Percentiles rank a stretch among this genome's conserved stretches.
phyloP scores from a whole-genome alignment of 2,329 filamentous ascomycete species.

The Pseudogymnoascus sp. region DNA sequence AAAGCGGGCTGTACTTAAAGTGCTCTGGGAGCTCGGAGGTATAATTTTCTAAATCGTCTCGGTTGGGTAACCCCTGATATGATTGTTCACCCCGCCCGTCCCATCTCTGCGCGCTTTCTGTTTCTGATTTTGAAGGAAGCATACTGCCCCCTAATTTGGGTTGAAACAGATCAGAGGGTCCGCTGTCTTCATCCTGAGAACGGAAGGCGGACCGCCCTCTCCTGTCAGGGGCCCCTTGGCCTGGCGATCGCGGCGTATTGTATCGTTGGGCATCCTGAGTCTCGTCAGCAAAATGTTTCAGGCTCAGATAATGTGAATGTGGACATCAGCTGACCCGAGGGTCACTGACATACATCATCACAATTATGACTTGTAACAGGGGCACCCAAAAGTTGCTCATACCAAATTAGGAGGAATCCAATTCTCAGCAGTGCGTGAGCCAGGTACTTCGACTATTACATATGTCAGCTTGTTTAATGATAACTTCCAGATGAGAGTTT shows the following conservation, averaged over 20 bases:
- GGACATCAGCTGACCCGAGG: not conserved
- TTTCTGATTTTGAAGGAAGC: not conserved
- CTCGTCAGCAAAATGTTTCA: not conserved
- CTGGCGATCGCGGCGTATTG: not conserved
- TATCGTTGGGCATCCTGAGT: not conserved
- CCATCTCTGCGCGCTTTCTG: conserved; percentile 7
- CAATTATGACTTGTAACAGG: not conserved
- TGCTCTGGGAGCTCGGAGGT: conserved; percentile 37
- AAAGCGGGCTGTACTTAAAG: conserved; percentile 34
- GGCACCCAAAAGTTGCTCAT: not conserved
- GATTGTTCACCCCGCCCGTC: conserved; percentile 14
- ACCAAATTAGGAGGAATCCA: not conserved
- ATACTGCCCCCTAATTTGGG: not conserved
- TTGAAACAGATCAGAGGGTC: not conserved
- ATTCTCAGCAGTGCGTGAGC: not conserved
- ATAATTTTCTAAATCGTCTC: conserved; percentile 18
- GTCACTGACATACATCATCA: not conserved
- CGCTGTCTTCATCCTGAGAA: not conserved
- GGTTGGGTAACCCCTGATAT: not conserved
- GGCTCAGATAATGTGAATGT: not conserved
- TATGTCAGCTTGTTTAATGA: conserved; percentile 20
- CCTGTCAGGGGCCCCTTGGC: not conserved
- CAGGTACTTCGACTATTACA: conserved; percentile 16
- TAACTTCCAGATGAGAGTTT: not conserved
- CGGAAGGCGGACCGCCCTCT: not conserved